Evolutionary conservation across 352 stramenopile genomes (phyloP), one percentile per base, ranked within the genome.

Genomic region (Globisporangium yorkense): DNA sequence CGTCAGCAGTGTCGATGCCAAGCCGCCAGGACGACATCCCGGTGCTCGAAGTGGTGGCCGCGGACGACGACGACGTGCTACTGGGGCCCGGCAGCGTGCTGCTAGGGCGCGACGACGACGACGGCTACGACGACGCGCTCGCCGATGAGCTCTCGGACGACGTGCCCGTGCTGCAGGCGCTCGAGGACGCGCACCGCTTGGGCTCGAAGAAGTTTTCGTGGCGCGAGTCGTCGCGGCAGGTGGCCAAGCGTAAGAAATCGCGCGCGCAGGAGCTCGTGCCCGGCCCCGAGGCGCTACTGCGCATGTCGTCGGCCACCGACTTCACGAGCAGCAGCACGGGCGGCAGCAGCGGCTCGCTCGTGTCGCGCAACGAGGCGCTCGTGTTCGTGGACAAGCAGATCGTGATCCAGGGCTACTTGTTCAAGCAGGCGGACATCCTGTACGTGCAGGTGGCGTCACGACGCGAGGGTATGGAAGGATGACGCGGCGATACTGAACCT

Each of bases 81-180:
- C 29, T 40, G 29, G 24, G 5, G 5, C 35, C 13, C 2, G 47
- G 13, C 15, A 43, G 55, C 16, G 55, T 63, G 21, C 21, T 24
- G 21, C 21, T 8, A 48, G 43, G 18, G 43, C 8, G 18, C 45
- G 41, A 58, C 24, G 62, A 50, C 3, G 51, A 65, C 16, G 67
- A 63, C 35, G 63, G 68, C 31, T 64, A 55, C 31, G 68, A 72
- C 8, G 65, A 71, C 10, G 64, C 66, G 3, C 72, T 62, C 31
- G 58, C 70, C 18, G 80, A 75, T 47, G 68, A 77, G 53, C 56
- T 64, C 1, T 71, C 75, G 20, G 73, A 81, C 21, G 68, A 88
- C 51, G 79, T 89, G 31, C 74, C 82, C 0, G 82, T 92, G 52
- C 53, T 92, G 40, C 75, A 92, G 67, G 87, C 74, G 5, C 70